Percentiles rank a stretch among this genome's conserved stretches.
phyloP scores from a whole-genome alignment of 1,139 yeast genomes.

The Yamadazyma pseudoaaseri region DNA sequence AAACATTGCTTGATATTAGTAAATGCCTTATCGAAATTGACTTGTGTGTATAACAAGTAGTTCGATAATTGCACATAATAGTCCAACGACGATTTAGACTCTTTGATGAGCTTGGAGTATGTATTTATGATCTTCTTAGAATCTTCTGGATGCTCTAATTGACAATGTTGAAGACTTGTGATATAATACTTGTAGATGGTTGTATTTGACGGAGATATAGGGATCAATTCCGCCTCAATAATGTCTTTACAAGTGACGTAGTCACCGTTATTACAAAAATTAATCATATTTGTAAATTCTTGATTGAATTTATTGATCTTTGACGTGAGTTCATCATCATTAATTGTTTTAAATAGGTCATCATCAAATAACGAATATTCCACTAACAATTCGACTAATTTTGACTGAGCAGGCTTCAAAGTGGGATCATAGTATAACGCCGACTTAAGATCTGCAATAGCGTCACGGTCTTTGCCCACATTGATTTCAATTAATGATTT shows the following conservation, averaged over 20 bases:
- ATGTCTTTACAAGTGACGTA: slow-evolving; percentile 19
- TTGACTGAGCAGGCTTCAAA: slow-evolving; percentile 42
- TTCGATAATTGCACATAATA: slow-evolving; percentile 34
- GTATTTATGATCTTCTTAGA: slow-evolving; percentile 23
- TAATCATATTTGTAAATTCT: slow-evolving; percentile 19
- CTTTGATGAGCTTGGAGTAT: slow-evolving; percentile 25
- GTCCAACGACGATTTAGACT: slow-evolving; percentile 18
- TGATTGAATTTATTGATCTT: slow-evolving; percentile 19
- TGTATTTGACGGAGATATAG: slow-evolving; percentile 23
- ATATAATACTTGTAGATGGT: slow-evolving; percentile 18
- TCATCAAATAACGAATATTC: slow-evolving; percentile 44
- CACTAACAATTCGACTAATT: slow-evolving; percentile 42
- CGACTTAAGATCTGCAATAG: slow-evolving; percentile 45
- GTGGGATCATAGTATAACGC: slow-evolving; percentile 41
- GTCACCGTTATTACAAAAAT: slow-evolving; percentile 14
- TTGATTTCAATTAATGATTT: slow-evolving; percentile 54
- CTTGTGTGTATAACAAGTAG: slow-evolving; percentile 48
- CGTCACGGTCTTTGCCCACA: slow-evolving; percentile 45
- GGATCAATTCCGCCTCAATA: slow-evolving; percentile 22
- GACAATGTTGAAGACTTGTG: slow-evolving; percentile 17
- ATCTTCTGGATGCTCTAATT: slow-evolving; percentile 9
- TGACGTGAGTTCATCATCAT: slow-evolving; percentile 15
- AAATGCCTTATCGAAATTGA: slow-evolving; percentile 51
- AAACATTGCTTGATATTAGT: slow-evolving; percentile 58
- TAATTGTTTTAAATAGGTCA: slow-evolving; percentile 11